Base-by-base conservation (phyloP, 176 grass and related monocot genomes). In the Lolium perenne region DNA sequence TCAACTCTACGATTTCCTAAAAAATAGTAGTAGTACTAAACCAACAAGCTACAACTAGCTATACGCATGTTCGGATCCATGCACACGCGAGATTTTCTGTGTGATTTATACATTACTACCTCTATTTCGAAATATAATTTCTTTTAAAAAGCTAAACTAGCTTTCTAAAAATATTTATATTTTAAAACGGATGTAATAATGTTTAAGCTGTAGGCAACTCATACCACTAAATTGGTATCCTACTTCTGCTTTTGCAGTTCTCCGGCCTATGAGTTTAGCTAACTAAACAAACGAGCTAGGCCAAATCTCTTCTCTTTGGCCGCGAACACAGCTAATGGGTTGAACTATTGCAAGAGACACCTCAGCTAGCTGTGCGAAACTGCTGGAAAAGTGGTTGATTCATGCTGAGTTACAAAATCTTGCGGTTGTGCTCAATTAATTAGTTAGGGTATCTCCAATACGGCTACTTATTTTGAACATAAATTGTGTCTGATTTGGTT, bases 241-340 rank as follows among this genome's bases (percentile, higher is more conserved):
- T 53, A 32, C 46, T 50, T 25, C 12, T 26, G 23, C 22, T 50
- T 40, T 16, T 43, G 21, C 41, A 25, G 14, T 41, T 86, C 25
- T 59, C 38, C 2, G 29, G 63, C 60, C 38, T 88, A 26, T 13
- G 38, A 71, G 18, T 21, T 45, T 66, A 88, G 23, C 72, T 82
- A 83, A 70, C 14, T 76, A 82, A 82, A 82, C 2, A 18, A 47
- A 25, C 16, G 20, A 38, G 13, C 32, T 45, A 47, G n/a, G 71
- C 5, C 78, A 60, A 59, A 84, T 74, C 10, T 74, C 10, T 72
- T 50, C 69, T 29, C 18, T 55, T 73, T 65, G 74, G 35, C 57
- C 62, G 21, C 57, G 43, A 45, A 62, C 64, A 21, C 56, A 79
- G 29, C 74, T 45, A 72, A 23, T 23, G 35, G 53, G 59, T 18